Conservation (phyloP, 2,329 filamentous ascomycete species). For the Microsporum audouinii region DNA sequence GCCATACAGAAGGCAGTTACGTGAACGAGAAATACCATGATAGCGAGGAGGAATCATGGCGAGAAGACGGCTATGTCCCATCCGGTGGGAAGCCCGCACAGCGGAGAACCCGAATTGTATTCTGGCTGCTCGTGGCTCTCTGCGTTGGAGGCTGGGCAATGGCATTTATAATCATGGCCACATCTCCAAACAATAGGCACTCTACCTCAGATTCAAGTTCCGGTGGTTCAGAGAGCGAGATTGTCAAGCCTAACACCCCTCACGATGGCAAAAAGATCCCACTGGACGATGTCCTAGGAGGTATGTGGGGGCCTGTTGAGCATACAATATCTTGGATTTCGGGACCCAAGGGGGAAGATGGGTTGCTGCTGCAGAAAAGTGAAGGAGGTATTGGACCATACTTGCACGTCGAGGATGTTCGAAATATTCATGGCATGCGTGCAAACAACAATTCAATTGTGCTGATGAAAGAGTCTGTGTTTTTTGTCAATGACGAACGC, state of each 20-base stretch:
- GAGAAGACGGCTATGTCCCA: constrained; percentile 17
- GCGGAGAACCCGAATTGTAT: constrained; percentile 21
- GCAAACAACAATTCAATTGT: constrained; percentile 36
- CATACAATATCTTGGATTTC: constrained; percentile 39
- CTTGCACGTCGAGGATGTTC: constrained; percentile 77
- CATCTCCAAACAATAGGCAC: constrained; percentile 16
- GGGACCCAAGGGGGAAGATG: constrained; percentile 51
- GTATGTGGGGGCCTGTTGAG: constrained; percentile 22
- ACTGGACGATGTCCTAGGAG: constrained; percentile 21
- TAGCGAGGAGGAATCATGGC: constrained; percentile 21
- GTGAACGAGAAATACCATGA: constrained; percentile 22
- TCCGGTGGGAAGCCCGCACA: constrained; percentile 8
- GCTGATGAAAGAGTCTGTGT: constrained; percentile 59
- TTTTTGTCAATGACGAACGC: constrained; percentile 47
- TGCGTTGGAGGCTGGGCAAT: constrained; percentile 37
- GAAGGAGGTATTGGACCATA: constrained; percentile 46
- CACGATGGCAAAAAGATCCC: constrained; percentile 20
- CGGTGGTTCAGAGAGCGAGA: not conserved
- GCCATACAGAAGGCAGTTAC: not conserved
- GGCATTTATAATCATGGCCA: constrained; percentile 34
- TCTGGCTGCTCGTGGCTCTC: constrained; percentile 33
- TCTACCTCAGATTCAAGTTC: not conserved
- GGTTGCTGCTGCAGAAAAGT: constrained; percentile 62
- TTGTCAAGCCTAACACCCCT: not conserved
- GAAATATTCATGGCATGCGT: constrained; percentile 39